Conservation (phyloP, 306 rosid genomes). For the Cicer bijugum region DNA sequence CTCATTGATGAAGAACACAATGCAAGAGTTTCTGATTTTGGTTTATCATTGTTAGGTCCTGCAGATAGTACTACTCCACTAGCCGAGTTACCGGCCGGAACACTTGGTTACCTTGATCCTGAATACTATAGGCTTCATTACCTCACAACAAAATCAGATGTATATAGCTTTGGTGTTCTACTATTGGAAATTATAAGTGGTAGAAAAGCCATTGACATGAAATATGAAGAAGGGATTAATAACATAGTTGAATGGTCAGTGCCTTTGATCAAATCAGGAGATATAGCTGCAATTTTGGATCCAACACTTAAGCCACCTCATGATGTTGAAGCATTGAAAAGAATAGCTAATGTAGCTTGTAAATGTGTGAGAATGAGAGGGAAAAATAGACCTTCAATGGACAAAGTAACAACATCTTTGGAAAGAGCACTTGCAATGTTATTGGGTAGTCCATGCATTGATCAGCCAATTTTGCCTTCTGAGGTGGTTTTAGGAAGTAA, state of each 20-base stretch:
- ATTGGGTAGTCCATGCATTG: conserved; percentile 90
- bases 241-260: conserved; percentile 98
- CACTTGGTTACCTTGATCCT: conserved; percentile 96
- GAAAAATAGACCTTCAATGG: conserved; percentile 97
- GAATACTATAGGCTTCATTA: conserved; percentile 96
- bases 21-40: conserved; percentile 94
- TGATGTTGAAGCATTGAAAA: conserved; percentile 77
- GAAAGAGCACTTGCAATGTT: conserved; percentile 81
- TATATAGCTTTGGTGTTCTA: conserved; percentile 89
- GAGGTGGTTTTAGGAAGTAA: conserved; percentile 93
- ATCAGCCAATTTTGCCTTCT: conserved; percentile 91
- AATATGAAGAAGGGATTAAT: conserved; percentile 67
- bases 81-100: conserved; percentile 92
- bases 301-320: conserved; percentile 69
- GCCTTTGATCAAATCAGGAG: conserved; percentile 78
- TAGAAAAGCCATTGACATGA: conserved; percentile 93
- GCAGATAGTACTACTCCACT: conserved; percentile 83
- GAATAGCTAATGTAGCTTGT: conserved; percentile 91
- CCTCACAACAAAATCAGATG: conserved; percentile 95
- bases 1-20: conserved; percentile 96
- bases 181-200: conserved; percentile 90
- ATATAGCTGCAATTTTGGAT: conserved; percentile 60
- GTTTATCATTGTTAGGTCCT: conserved; percentile 82
- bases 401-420: conserved; percentile 85
- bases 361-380: conserved; percentile 98